Evolutionary conservation across 768 basidiomycete species (phyloP).

Genomic region (Mycena maculata): DNA sequence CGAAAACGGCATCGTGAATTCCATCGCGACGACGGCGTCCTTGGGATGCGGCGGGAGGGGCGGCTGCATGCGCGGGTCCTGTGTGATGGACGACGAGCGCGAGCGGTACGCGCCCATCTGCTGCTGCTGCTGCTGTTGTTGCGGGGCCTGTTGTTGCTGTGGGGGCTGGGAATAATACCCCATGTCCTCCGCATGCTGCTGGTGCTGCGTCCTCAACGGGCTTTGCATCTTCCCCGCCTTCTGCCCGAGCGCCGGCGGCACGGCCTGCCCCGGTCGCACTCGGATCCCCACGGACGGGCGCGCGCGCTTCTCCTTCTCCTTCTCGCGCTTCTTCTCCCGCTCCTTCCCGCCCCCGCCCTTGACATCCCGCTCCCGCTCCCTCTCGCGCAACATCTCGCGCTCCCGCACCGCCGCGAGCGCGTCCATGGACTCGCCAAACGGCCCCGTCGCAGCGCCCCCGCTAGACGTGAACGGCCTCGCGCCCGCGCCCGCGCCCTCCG

Average conservation of each 20-base stretch:
- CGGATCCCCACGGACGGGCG: conserved; percentile 51
- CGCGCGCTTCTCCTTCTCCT: conserved; percentile 53
- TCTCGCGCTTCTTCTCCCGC: conserved; percentile 47
- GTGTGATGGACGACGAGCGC: conserved; percentile 42
- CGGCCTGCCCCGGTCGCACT: conserved; percentile 18
- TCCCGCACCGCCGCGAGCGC: conserved; percentile 21
- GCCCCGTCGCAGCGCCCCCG: too few species aligned
- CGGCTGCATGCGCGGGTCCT: conserved; percentile 30
- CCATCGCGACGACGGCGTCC: conserved; percentile 11
- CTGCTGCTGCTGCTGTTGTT: conserved; percentile 11
- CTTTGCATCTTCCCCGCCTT: not conserved
- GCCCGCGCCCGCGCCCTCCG: not conserved
- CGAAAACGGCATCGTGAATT: conserved; percentile 34
- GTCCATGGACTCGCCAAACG: not conserved
- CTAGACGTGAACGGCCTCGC: not conserved
- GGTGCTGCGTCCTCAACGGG: conserved; percentile 9
- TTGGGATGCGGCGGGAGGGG: not conserved
- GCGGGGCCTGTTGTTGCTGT: conserved; percentile 10
- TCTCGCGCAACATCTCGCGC: conserved; percentile 25
- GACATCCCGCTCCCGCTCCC: conserved; percentile 34
- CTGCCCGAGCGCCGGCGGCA: not conserved
- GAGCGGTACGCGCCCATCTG: conserved; percentile 37
- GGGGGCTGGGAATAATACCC: conserved; percentile 26
- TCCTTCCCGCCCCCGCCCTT: conserved; percentile 28
- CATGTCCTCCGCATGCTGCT: conserved; percentile 14